Evolutionary conservation across 345 rosid species (phyloP), one percentile per base, ranked within the genome.

Genomic region (Bruguiera parviflora): DNA sequence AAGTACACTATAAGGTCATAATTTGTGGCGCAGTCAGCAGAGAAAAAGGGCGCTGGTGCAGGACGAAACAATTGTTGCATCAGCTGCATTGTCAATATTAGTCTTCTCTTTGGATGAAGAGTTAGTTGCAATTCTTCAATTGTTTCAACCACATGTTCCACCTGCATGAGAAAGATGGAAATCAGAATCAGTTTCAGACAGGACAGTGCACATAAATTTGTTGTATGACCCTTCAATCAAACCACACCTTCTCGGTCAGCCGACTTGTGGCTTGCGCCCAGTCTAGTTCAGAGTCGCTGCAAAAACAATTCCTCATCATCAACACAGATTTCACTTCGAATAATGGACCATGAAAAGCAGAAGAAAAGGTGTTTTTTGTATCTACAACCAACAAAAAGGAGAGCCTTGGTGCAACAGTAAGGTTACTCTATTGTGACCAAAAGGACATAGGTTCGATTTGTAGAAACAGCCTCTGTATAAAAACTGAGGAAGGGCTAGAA

Each of bases 251-350:
- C 84, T 88, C 96, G 58, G 73, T 64, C 78, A 85, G 69, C 66
- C 88, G 83, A 76, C 87, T 86, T 67, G 88, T 75, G 19, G 83
- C 87, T 61, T 67, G 81, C 7, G 86, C 86, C 99, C 98, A 92
- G 57, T 82, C 87, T 21, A 52, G 74, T 70, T 92, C 99, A 6
- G 85, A 85, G 72, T 53, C 70, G 59, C 99, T 92, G 87, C 77
- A 81, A 81, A 79, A 77, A 37, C 18, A n/a, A 57, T 69, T 58
- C 19, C 59, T 33, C 18, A 0, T 57, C 21, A 60, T n/a, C 52
- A 33, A 22, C 29, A 56, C 28, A 27, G 29, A 43, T 43, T 43
- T 43, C 49, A 43, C 49, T 43, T 43, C 49, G 13, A 43, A 11
- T 43, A 43, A 43, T 43, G 49, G 1, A 43, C 49, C 49, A 43